phyloP scores from a whole-genome alignment of 1,284 basidiomycete genomes.

The Moniliophthora roreri region DNA sequence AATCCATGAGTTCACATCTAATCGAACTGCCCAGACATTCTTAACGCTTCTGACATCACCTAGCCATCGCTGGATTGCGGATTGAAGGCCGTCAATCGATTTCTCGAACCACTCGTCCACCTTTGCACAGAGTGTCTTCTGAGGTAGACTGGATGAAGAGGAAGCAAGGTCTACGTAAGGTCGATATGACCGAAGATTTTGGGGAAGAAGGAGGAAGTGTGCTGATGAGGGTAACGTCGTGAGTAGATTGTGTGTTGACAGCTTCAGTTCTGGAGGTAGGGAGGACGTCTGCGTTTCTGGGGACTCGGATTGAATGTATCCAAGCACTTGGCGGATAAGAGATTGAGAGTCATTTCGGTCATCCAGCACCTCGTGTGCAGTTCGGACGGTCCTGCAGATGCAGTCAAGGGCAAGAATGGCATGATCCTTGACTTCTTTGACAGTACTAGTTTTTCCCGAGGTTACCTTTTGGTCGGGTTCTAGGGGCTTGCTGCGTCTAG shows the following conservation, averaged over 20 bases:
- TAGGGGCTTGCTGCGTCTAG: slow-evolving; percentile 30
- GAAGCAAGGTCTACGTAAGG: slow-evolving; percentile 72
- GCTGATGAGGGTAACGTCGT: slow-evolving; percentile 69
- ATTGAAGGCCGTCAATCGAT: slow-evolving; percentile 44
- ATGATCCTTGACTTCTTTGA: slow-evolving; percentile 51
- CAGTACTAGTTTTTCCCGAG: slow-evolving; percentile 21
- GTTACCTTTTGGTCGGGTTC: slow-evolving; percentile 20
- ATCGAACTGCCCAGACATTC: slow-evolving; percentile 67
- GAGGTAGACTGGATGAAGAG: slow-evolving; percentile 47
- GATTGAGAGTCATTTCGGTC: slow-evolving; percentile 35
- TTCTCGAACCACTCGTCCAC: slow-evolving; percentile 61
- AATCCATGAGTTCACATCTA: slow-evolving; percentile 49
- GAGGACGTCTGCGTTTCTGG: slow-evolving; percentile 20
- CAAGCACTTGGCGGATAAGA: slow-evolving; percentile 55
- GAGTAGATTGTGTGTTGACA: slow-evolving; percentile 64
- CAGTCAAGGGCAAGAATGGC: slow-evolving; percentile 50
- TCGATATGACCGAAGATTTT: slow-evolving; percentile 62
- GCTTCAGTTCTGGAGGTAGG: slow-evolving; percentile 53
- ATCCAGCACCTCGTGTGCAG: slow-evolving; percentile 55
- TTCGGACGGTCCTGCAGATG: slow-evolving; percentile 55
- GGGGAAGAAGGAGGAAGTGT: slow-evolving; percentile 66
- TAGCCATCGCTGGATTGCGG: slow-evolving; percentile 56
- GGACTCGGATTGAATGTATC: slow-evolving; percentile 56
- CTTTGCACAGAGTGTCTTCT: slow-evolving; percentile 41
- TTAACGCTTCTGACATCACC: slow-evolving; percentile 51